Evolutionary conservation across 768 basidiomycete genomes (phyloP).

Genomic region (Rhodotorula graminis): DNA sequence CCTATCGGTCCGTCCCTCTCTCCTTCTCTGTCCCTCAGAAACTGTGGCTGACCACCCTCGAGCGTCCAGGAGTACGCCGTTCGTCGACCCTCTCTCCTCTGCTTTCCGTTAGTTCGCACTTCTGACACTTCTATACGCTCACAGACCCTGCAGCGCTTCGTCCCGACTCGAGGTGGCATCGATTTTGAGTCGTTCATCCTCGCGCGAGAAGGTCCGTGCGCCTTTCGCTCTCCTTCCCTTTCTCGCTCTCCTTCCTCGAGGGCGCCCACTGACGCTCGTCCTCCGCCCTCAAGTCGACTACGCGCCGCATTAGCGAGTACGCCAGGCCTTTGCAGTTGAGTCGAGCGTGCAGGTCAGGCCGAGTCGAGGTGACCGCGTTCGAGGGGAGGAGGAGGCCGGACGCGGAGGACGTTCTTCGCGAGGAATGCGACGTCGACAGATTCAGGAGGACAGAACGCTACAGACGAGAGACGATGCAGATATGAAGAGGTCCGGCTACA

Average conservation of each 20-base stretch:
- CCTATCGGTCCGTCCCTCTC: neutral
- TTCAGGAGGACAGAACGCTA: too few relatives aligned
- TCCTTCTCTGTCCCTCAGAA: neutral
- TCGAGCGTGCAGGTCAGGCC: too few relatives aligned
- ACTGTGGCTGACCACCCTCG: neutral
- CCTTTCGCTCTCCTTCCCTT: neutral
- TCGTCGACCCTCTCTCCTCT: neutral
- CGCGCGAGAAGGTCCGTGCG: neutral
- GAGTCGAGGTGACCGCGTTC: too few relatives aligned
- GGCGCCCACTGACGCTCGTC: too few relatives aligned
- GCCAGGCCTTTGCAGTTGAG: neutral
- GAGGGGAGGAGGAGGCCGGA: too few relatives aligned
- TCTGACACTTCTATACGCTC: neutral
- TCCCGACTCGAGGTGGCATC: neutral
- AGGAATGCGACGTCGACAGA: neutral
- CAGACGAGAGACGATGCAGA: neutral
- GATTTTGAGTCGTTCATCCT: conserved; percentile 4
- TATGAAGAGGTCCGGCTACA: too few relatives aligned
- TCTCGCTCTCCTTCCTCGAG: neutral
- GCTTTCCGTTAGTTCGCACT: too few relatives aligned
- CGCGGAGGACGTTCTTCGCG: too few relatives aligned
- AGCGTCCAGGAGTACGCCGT: neutral
- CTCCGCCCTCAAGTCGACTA: neutral
- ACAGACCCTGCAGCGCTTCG: neutral
- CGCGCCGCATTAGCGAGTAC: neutral